Base-by-base conservation (phyloP, 495 filamentous ascomycete genomes). In the Penicillium canariense region DNA sequence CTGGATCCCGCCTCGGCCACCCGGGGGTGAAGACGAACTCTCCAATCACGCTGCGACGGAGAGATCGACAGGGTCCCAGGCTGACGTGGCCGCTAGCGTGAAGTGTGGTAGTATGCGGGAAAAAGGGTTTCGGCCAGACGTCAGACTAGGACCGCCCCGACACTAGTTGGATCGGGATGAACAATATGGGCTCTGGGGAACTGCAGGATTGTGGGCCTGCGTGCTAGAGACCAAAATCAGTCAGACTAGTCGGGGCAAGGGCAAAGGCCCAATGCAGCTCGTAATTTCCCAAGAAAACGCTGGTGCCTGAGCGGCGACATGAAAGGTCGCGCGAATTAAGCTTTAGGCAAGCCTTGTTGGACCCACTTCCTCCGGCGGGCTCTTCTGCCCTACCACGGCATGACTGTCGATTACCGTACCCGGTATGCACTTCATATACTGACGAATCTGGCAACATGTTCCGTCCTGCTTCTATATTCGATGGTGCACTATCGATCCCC, bases 271-370 rank as follows among this genome's bases (percentile, higher is more conserved):
- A 8, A 14, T 34, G 31, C 14, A 34, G 1, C 31, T 34, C 14
- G 31, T 8, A 34, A 2, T 14, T n/a, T n/a, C 31, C 31, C 31
- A 34, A 34, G 31, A 26, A 39, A 46, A 48, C 11, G 46, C 46
- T 48, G 46, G 46, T 48, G 46, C 46, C 46, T 48, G 46, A 48
- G 45, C 45, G 14, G 6, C 6, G 10, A 5, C 8, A 39, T 20
- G 3, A 25, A 40, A 42, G 20, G 38, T 38, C 34, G 12, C 38
- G 38, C 10, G 10, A 42, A 17, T 46, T 46, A 46, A 46, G 43
- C 17, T 46, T 46, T 26, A 46, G n/a, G 18, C 26, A 46, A 46
- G 43, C 43, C 43, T 46, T 26, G 6, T 46, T 30, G 18, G 25
- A 17, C 2, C 10, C 26, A 0, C 43, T 31, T 46, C 25, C 11